Evolutionary conservation across 2,329 filamentous ascomycete genomes (phyloP).

Genomic region (Penicillium sclerotiorum): DNA sequence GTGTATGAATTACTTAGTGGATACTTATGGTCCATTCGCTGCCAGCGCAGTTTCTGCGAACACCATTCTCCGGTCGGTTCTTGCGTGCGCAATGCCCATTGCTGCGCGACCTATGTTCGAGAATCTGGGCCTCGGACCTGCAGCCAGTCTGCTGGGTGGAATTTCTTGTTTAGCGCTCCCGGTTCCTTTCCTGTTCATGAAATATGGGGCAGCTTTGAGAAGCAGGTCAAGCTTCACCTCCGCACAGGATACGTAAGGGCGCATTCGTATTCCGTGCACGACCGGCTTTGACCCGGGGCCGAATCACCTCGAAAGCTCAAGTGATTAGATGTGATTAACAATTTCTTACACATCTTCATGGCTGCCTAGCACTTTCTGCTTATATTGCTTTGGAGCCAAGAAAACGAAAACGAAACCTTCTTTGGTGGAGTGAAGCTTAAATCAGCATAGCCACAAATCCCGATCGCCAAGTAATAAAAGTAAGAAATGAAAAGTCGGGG

Average conservation of each 20-base stretch:
- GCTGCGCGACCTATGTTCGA: constrained; percentile 46
- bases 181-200: constrained; percentile 51
- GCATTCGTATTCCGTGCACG: background rate
- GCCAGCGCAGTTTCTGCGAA: constrained; percentile 48
- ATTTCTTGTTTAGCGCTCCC: constrained; percentile 44
- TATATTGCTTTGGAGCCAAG: background rate
- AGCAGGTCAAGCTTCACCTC: constrained; percentile 47
- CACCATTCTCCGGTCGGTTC: constrained; percentile 47
- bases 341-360: background rate
- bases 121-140: constrained; percentile 46
- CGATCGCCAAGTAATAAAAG: background rate
- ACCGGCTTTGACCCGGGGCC: background rate
- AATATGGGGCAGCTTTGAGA: constrained; percentile 42
- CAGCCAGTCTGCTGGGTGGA: constrained; percentile 45
- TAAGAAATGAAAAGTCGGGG: background rate
- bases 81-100: constrained; percentile 42
- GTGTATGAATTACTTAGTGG: constrained; percentile 52
- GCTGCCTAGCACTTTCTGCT: background rate
- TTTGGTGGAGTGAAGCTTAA: background rate
- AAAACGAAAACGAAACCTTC: background rate
- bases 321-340: background rate
- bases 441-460: constrained; percentile 4
- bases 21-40: constrained; percentile 44
- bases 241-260: background rate
- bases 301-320: background rate